Base-by-base conservation (phyloP, 345 rosid species). In the Orychophragmus violaceus region DNA sequence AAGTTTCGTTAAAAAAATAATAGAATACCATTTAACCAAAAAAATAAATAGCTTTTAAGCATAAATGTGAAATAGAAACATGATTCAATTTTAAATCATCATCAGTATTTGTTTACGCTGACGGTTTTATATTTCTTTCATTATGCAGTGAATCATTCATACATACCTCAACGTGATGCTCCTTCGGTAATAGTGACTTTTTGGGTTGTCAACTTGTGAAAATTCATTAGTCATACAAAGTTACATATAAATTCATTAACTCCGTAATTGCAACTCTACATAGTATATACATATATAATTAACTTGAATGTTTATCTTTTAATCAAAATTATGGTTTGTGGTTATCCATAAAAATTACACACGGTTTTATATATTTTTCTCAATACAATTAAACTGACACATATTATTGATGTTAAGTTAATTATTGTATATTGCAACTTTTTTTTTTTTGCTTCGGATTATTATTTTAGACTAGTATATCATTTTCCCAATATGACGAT, bases 131-230 rank as follows among this genome's bases (percentile, higher is more conserved):
- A 10, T 67, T 67, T 56, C 5, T 44, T 8, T 22, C 21, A 32
- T 33, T 2, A n/a, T 68, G 22, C 58, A 68, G 72, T 33, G 39
- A 58, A 68, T 58, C 65, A 16, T 68, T 58, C 72, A 0, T 57
- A 17, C 58, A 58, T 48, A 33, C 42, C 72, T 58, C 37, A 68
- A 68, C 58, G 58, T 35, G 58, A 68, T 24, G 22, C 7, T 58
- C 39, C 39, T 1, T 68, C 50, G 72, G 72, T 68, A 58, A 46
- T 8, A 35, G 0, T 45, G 2, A 33, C 1, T 16, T 30, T 14
- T n/a, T n/a, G n/a, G n/a, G n/a, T 19, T 28, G 3, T 7, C 2
- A 41, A 12, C 1, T 39, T 9, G 1, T 12, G 6, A 36, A 4
- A 7, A 3, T 27, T 37, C 13, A 25, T 28, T 25, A 14, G 3